These are phyloP conservation scores for Eutypa lata DNA, from an alignment of 2,329 filamentous ascomycete genomes.

Conservation along the genomic window DNA sequence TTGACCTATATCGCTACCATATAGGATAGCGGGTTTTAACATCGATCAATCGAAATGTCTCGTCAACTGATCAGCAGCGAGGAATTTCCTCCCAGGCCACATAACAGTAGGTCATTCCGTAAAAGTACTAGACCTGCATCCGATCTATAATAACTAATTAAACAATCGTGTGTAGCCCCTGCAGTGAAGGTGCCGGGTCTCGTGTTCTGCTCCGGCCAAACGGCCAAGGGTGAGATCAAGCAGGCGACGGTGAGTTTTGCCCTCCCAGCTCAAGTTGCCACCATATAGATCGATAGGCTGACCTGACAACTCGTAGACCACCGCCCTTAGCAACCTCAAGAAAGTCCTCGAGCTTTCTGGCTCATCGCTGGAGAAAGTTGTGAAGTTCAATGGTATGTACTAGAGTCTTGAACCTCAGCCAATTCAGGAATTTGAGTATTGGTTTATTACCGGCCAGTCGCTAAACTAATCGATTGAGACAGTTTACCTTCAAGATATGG, in stretches of 20 bases:
- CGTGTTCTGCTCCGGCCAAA: slow-evolving; percentile 45
- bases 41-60: slow-evolving; percentile 32
- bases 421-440: too few species aligned
- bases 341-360: slow-evolving; percentile 26
- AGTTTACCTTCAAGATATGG: slow-evolving; percentile 25
- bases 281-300: slow-evolving; percentile 14
- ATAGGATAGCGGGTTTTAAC: background rate
- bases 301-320: background rate
- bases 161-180: slow-evolving; percentile 31
- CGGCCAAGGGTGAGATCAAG: slow-evolving; percentile 47
- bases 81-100: slow-evolving; percentile 44
- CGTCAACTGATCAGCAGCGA: slow-evolving; percentile 44
- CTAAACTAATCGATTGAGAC: too few species aligned
- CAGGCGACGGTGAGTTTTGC: slow-evolving; percentile 37
- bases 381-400: slow-evolving; percentile 22
- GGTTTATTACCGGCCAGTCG: too few species aligned
- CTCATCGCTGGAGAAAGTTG: slow-evolving; percentile 24
- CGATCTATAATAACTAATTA: too few species aligned
- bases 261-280: slow-evolving; percentile 4
- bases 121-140: too few species aligned
- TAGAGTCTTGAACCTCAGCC: background rate
- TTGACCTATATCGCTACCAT: too few species aligned
- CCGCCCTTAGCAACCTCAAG: slow-evolving; percentile 16
- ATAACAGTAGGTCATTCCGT: slow-evolving; percentile 35
- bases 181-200: slow-evolving; percentile 42